Percentiles rank a stretch among this genome's conserved stretches.
phyloP scores from a whole-genome alignment of 2,329 filamentous ascomycete species.

The Ophiocordyceps unilateralis region DNA sequence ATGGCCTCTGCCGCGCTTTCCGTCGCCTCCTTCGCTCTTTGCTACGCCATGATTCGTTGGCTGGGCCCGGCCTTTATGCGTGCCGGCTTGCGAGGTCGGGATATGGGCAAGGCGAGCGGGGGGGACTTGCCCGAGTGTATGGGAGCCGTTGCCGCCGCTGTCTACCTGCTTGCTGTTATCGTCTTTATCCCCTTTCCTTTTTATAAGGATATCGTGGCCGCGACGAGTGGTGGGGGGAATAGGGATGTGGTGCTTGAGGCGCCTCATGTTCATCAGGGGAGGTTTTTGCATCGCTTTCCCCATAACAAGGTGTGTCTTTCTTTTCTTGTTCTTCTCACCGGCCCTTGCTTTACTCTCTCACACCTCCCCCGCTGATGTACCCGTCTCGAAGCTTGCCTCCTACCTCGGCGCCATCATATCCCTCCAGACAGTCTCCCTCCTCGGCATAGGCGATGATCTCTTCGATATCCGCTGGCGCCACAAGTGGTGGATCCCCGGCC shows the following conservation, averaged over 20 bases:
- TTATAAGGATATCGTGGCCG: conserved; percentile 93
- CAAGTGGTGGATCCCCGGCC: conserved; percentile 94
- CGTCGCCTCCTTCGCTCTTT: conserved; percentile 63
- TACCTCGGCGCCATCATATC: conserved; percentile 91
- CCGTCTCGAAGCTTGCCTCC: conserved; percentile 53
- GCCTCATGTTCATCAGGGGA: conserved; percentile 60
- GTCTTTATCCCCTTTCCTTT: conserved; percentile 93
- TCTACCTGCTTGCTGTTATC: conserved; percentile 79
- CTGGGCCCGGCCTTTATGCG: conserved; percentile 78
- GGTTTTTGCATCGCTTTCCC: conserved; percentile 80
- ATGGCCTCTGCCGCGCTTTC: conserved; percentile 79
- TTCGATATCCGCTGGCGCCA: conserved; percentile 98
- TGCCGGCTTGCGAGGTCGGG: conserved; percentile 75
- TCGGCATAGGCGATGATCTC: conserved; percentile 87
- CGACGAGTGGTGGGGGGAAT: conserved; percentile 86
- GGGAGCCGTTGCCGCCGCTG: conserved; percentile 82
- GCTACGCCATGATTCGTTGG: conserved; percentile 83
- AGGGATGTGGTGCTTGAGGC: conserved; percentile 65
- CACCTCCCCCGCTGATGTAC: too few species aligned
- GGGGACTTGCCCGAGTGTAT: conserved; percentile 86
- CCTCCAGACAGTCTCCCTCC: conserved; percentile 74
- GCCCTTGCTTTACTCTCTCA: neutral
- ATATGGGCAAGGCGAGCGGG: conserved; percentile 56
- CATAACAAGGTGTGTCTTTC: conserved; percentile 61
- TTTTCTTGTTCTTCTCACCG: neutral